A percentile compares a stretch with the other conserved stretches of the same genome.
Evolutionary conservation across 768 basidiomycete genomes (phyloP).

Genomic region (Gautieria morchelliformis): DNA sequence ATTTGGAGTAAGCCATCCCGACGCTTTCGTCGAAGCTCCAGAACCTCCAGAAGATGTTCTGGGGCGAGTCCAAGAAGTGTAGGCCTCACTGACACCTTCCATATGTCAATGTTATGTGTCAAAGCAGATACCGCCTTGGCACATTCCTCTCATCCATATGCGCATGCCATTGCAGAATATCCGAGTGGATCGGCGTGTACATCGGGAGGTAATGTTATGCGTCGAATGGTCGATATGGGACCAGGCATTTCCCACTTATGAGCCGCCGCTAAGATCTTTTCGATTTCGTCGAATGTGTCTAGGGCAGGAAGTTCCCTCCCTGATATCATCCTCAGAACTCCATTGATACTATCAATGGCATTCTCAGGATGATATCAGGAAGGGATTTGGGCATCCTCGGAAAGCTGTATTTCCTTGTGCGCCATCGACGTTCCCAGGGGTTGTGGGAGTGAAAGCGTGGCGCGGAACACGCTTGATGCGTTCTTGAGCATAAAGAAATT

Average conservation of each 20-base stretch:
- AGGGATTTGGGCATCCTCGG: slow-evolving; percentile 47
- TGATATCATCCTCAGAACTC: slow-evolving; percentile 49
- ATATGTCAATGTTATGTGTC: slow-evolving; percentile 18
- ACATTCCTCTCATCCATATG: slow-evolving; percentile 51
- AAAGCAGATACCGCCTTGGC: too few species aligned
- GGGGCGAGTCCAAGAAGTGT: too few species aligned
- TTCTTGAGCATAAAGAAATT: slow-evolving; percentile 52
- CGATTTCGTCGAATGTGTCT: slow-evolving; percentile 42
- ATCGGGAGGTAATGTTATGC: slow-evolving; percentile 41
- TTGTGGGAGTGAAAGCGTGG: slow-evolving; percentile 35
- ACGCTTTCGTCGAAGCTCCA: slow-evolving; percentile 44
- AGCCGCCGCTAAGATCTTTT: slow-evolving; percentile 47
- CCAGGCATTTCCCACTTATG: too few species aligned
- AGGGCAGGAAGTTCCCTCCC: slow-evolving; percentile 43
- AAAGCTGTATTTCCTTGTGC: slow-evolving; percentile 38
- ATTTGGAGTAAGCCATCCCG: slow-evolving; percentile 23
- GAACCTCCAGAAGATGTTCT: slow-evolving; percentile 42
- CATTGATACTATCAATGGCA: too few species aligned
- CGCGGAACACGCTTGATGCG: slow-evolving; percentile 54
- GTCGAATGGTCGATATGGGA: slow-evolving; percentile 47
- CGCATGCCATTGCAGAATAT: slow-evolving; percentile 44
- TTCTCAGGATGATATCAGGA: too few species aligned
- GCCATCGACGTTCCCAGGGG: slow-evolving; percentile 20
- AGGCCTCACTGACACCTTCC: not conserved
- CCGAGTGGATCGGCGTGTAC: slow-evolving; percentile 41